phyloP scores from a whole-genome alignment of 2,329 filamentous ascomycete species.

The Aotearoamyces nothofagi region DNA sequence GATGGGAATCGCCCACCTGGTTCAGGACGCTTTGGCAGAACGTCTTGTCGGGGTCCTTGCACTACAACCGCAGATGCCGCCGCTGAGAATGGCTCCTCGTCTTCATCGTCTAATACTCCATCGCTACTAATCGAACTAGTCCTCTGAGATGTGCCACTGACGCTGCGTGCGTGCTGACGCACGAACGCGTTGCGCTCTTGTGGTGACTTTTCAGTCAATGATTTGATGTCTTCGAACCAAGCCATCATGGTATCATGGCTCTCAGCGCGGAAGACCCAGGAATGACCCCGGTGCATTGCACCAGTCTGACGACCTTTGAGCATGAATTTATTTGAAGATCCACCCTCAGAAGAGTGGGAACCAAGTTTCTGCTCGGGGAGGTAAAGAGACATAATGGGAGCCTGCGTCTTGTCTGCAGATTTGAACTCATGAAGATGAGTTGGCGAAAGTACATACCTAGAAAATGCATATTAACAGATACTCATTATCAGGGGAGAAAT shows the following conservation, averaged over 20 bases:
- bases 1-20: constrained; percentile 95
- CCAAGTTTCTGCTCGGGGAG: constrained; percentile 91
- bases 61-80: constrained; percentile 39
- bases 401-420: constrained; percentile 83
- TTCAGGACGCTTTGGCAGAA: constrained; percentile 53
- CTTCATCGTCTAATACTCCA: constrained; percentile 61
- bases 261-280: constrained; percentile 57
- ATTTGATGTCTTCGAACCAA: constrained; percentile 89
- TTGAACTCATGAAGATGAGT: constrained; percentile 99
- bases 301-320: constrained; percentile 93
- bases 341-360: constrained; percentile 69
- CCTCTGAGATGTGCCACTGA: constrained; percentile 48
- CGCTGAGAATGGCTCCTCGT: constrained; percentile 46
- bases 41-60: constrained; percentile 32
- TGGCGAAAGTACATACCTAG: constrained; percentile 85
- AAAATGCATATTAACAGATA: no score
- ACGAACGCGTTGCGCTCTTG: constrained; percentile 84
- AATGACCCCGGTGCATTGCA: constrained; percentile 70
- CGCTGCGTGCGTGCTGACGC: constrained; percentile 61
- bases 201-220: constrained; percentile 72
- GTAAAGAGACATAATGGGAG: constrained; percentile 91
- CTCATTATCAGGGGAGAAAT: no score
- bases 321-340: constrained; percentile 92
- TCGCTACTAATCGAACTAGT: constrained; percentile 58
- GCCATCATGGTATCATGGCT: constrained; percentile 90